Percentiles rank a stretch among this genome's conserved stretches.
Evolutionary conservation across 768 basidiomycete species (phyloP).

Genomic region (Mycena latifolia): DNA sequence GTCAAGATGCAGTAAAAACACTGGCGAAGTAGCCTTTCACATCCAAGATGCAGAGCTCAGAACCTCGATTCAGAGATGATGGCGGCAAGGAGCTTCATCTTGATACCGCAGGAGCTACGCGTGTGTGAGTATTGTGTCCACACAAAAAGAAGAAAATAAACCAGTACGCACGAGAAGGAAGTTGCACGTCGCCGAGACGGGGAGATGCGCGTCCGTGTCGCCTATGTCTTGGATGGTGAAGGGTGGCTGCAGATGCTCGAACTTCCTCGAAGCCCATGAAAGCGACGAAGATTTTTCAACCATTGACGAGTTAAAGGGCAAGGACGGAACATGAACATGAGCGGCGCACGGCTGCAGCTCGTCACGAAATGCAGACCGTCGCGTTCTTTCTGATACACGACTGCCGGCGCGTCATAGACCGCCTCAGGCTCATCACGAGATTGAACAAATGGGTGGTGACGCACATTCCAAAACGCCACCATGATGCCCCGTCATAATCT

Average conservation of each 20-base stretch:
- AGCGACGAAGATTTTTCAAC: no score
- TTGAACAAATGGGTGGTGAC: no score
- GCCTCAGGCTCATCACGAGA: no score
- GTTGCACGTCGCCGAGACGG: constrained; percentile 89
- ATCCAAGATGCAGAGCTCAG: not conserved
- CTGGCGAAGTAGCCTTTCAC: no score
- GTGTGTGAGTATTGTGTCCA: no score
- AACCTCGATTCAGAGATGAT: constrained; percentile 92
- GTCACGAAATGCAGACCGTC: constrained; percentile 91
- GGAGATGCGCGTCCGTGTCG: constrained; percentile 73
- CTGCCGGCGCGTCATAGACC: no score
- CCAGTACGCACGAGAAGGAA: constrained; percentile 75
- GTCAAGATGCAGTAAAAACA: no score
- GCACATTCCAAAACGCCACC: constrained; percentile 84
- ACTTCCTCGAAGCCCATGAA: constrained; percentile 64
- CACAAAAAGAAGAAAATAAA: not conserved
- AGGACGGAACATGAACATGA: constrained; percentile 73
- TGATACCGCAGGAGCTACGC: constrained; percentile 77
- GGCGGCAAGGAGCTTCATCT: constrained; percentile 83
- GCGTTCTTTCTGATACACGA: constrained; percentile 83
- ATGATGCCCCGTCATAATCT: constrained; percentile 90
- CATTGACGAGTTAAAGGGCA: no score
- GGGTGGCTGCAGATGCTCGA: constrained; percentile 86
- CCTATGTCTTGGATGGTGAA: constrained; percentile 90
- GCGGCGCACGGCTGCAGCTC: constrained; percentile 88